Evolutionary conservation across 169 alveolate genomes (phyloP), one percentile per base, ranked within the genome.

Genomic region (Theileria equi): DNA sequence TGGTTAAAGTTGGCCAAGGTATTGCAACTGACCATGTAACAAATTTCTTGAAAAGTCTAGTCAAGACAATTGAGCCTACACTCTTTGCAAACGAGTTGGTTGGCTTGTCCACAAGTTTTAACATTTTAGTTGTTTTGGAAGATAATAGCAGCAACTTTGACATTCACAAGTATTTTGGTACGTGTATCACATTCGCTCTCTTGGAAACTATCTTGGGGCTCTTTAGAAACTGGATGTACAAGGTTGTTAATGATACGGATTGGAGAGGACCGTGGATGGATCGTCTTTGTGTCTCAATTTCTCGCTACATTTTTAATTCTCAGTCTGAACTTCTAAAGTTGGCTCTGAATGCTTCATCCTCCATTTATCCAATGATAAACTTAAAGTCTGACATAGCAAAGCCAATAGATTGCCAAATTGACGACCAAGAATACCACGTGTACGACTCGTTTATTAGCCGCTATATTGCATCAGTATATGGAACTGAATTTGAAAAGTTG

Each of bases 251-350:
- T 28, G 28, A 50, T 19, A 54, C 65, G 34, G 62, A 47, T 4
- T 1, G n/a, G n/a, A n/a, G n/a, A n/a, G n/a, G n/a, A n/a, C n/a
- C n/a, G 16, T 71, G 76, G 82, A 34, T 71, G 5, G 82, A 71
- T 31, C 61, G 70, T 3, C 29, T 71, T 11, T 17, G 57, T 8
- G 26, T 47, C 31, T 26, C 73, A n/a, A 58, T 68, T 13, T 60
- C 82, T 13, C 17, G 44, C 44, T 60, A 28, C 32, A 40, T 71
- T 17, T 61, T 21, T 21, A 26, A 60, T 26, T 38, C 40, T 25
- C 49, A 29, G 41, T 29, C 32, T 10, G 60, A 71, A 26, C 13
- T 61, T 49, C 26, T 71, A 13, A 68, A 61, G 69, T 29, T 58
- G n/a, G 67, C 82, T 1, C 60, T 60, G 1, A 32, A 47, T 38